phyloP scores from a whole-genome alignment of 495 filamentous ascomycete genomes.

The Sphaerosporella brunnea region DNA sequence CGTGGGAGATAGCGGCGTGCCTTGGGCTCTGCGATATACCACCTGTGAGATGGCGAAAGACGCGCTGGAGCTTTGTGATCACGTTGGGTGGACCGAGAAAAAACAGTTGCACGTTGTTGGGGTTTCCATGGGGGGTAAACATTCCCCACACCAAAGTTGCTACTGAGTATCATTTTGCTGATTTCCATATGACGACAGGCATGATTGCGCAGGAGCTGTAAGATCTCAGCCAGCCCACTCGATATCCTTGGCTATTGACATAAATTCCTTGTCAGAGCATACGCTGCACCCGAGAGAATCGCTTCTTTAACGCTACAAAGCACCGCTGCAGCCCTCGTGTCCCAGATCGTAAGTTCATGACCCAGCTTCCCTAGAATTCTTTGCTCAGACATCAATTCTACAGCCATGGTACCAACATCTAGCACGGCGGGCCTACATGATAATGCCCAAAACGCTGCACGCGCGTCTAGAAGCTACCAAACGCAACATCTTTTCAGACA shows the following conservation, averaged over 20 bases:
- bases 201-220: conserved; percentile 80
- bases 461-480: conserved; percentile 37
- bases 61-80: conserved; percentile 46
- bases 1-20: conserved; percentile 61
- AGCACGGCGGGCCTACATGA: conserved; percentile 45
- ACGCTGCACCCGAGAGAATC: conserved; percentile 43
- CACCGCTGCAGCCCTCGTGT: conserved; percentile 54
- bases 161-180: not conserved
- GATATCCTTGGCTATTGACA: not conserved
- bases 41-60: conserved; percentile 63
- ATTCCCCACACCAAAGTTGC: not conserved
- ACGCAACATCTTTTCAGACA: conserved; percentile 39
- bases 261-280: conserved; percentile 29
- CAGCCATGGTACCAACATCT: conserved; percentile 46
- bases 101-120: conserved; percentile 53
- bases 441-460: conserved; percentile 51
- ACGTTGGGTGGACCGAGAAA: conserved; percentile 46
- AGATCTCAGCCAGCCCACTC: conserved; percentile 1
- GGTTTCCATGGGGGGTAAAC: conserved; percentile 50
- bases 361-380: too few relatives aligned
- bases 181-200: conserved; percentile 12
- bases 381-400: conserved; percentile 22
- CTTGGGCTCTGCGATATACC: conserved; percentile 45
- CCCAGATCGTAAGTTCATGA: conserved; percentile 36
- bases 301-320: conserved; percentile 49